Percentiles rank a stretch among this genome's conserved stretches.
These are phyloP conservation scores for Trametes cubensis DNA, from an alignment of 768 basidiomycete species.

Conservation along the genomic window DNA sequence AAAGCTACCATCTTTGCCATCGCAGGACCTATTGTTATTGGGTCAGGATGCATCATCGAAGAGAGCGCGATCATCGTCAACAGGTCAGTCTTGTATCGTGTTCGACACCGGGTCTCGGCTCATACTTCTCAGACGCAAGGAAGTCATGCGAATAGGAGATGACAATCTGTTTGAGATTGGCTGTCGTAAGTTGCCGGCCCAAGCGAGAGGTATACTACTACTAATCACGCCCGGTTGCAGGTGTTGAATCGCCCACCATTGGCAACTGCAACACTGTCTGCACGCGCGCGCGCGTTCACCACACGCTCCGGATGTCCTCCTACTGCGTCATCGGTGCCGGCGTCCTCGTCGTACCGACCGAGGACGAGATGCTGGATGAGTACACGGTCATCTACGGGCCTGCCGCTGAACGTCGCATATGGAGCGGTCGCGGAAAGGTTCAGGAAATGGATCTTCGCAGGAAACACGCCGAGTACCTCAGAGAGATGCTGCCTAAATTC, in stretches of 20 bases:
- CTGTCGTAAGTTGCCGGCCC: slow-evolving; percentile 63
- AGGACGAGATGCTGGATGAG: slow-evolving; percentile 78
- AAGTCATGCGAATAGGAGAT: slow-evolving; percentile 91
- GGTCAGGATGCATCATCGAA: slow-evolving; percentile 86
- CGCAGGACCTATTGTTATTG: slow-evolving; percentile 88
- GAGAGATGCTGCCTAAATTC: slow-evolving; percentile 91
- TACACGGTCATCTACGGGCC: slow-evolving; percentile 86
- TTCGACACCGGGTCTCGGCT: slow-evolving; percentile 1
- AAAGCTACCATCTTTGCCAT: slow-evolving; percentile 93
- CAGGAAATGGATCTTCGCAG: slow-evolving; percentile 82
- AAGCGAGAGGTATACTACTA: too few relatives aligned
- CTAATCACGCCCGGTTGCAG: slow-evolving; percentile 41
- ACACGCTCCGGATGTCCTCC: slow-evolving; percentile 76
- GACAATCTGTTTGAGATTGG: slow-evolving; percentile 94
- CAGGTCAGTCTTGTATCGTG: slow-evolving; percentile 45
- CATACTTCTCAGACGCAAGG: slow-evolving; percentile 55
- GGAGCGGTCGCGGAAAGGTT: slow-evolving; percentile 83
- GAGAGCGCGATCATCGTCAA: slow-evolving; percentile 91
- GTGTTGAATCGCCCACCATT: slow-evolving; percentile 82
- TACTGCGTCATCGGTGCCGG: slow-evolving; percentile 84
- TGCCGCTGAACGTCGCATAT: slow-evolving; percentile 69
- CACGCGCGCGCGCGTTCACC: slow-evolving; percentile 80
- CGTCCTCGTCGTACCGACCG: slow-evolving; percentile 76
- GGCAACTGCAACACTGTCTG: slow-evolving; percentile 88
- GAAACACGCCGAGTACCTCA: slow-evolving; percentile 90